Evolutionary conservation across 2,329 filamentous ascomycete species (phyloP).

Genomic region (Penicillium digitatum): DNA sequence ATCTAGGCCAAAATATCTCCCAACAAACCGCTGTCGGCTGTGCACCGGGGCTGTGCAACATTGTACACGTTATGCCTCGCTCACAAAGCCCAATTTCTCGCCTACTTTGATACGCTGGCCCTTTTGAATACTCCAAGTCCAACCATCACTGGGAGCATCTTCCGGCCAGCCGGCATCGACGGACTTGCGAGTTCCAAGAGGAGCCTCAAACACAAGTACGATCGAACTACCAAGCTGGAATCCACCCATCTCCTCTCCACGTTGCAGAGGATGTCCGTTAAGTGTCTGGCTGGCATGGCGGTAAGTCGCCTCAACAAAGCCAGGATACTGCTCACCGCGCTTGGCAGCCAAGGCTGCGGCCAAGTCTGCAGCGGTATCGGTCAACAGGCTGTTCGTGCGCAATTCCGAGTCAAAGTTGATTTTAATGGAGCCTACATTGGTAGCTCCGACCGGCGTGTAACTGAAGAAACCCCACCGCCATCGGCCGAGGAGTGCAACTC

Average conservation of each 20-base stretch:
- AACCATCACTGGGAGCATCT: slow-evolving; percentile 62
- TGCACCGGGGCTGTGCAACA: slow-evolving; percentile 7
- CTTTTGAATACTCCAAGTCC: slow-evolving; percentile 80
- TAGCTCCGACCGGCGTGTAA: slow-evolving; percentile 91
- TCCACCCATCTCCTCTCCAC: slow-evolving; percentile 96
- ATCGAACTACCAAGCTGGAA: slow-evolving; percentile 95
- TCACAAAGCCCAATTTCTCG: slow-evolving; percentile 73
- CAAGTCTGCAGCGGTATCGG: slow-evolving; percentile 84
- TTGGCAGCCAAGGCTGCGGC: slow-evolving; percentile 74
- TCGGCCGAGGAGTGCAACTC: slow-evolving; percentile 84
- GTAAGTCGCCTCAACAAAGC: slow-evolving; percentile 90
- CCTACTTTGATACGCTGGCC: slow-evolving; percentile 88
- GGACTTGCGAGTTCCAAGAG: slow-evolving; percentile 56
- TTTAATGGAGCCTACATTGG: slow-evolving; percentile 93
- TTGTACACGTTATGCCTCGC: slow-evolving; percentile 7
- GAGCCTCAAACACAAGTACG: slow-evolving; percentile 94
- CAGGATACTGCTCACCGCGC: slow-evolving; percentile 77
- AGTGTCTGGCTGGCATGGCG: slow-evolving; percentile 70
- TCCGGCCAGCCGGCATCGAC: slow-evolving; percentile 60
- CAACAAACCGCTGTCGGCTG: not conserved
- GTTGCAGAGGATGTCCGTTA: slow-evolving; percentile 73
- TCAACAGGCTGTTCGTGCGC: slow-evolving; percentile 84
- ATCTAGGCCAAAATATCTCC: not conserved
- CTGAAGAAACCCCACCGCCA: slow-evolving; percentile 99
- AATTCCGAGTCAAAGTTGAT: slow-evolving; percentile 96